phyloP scores from a whole-genome alignment of 1,139 yeast genomes.

The Debaryomyces subglobosus region DNA sequence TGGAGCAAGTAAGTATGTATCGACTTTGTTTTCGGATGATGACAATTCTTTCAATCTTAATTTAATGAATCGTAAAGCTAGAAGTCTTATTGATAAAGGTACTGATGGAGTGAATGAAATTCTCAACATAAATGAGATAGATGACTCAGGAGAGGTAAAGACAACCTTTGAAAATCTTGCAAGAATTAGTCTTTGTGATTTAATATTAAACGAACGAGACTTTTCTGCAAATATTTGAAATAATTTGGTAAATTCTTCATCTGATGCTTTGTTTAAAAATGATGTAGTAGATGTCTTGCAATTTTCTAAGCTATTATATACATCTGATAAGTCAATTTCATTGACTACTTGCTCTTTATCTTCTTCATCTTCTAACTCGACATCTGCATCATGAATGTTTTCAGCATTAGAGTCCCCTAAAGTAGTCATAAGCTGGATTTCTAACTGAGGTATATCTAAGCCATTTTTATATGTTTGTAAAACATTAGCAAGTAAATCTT shows the following conservation, averaged over 20 bases:
- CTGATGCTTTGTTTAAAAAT: constrained; percentile 42
- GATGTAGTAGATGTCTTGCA: constrained; percentile 29
- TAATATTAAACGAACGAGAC: constrained; percentile 23
- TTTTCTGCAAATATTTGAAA: constrained; percentile 40
- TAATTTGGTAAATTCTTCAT: constrained; percentile 48
- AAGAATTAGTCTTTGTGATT: constrained; percentile 19
- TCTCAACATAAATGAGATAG: constrained; percentile 61
- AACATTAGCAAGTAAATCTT: constrained; percentile 41
- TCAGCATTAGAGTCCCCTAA: constrained; percentile 30
- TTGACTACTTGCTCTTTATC: constrained; percentile 10
- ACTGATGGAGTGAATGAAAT: constrained; percentile 56
- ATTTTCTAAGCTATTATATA: constrained; percentile 20
- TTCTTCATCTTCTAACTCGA: constrained; percentile 27
- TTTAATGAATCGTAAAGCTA: constrained; percentile 46
- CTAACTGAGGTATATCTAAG: constrained; percentile 57
- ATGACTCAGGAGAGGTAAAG: constrained; percentile 36
- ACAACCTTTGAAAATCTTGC: constrained; percentile 24
- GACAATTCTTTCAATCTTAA: constrained; percentile 37
- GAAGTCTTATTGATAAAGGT: constrained; percentile 57
- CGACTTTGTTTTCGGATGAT: constrained; percentile 17
- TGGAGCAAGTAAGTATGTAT: constrained; percentile 42
- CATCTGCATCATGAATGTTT: constrained; percentile 22
- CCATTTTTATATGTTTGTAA: constrained; percentile 36
- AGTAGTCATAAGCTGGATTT: constrained; percentile 69
- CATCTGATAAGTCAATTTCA: constrained; percentile 18